Percentiles rank a stretch among this genome's conserved stretches.
phyloP scores from a whole-genome alignment of 495 filamentous ascomycete species.

The Neurospora terricola region DNA sequence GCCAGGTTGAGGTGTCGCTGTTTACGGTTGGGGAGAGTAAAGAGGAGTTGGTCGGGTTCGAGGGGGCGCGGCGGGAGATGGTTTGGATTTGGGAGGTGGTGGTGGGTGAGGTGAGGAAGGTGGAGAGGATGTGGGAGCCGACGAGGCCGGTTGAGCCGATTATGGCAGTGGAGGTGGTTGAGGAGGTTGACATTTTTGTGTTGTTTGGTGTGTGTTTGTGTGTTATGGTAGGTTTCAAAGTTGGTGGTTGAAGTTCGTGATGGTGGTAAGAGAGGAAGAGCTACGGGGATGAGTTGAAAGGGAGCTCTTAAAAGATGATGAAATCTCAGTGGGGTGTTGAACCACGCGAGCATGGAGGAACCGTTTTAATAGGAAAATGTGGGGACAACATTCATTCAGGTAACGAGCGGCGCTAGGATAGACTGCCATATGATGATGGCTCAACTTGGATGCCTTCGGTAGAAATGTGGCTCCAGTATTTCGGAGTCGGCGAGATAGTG shows the following conservation, averaged over 20 bases:
- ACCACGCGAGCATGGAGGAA: neutral
- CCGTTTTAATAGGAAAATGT: neutral
- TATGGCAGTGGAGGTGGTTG: constrained; percentile 27
- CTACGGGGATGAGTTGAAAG: neutral
- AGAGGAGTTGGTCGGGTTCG: constrained; percentile 24
- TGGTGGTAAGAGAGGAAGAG: neutral
- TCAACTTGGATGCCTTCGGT: neutral
- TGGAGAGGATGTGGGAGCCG: constrained; percentile 46
- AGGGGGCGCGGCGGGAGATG: constrained; percentile 45
- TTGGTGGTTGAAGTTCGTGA: neutral
- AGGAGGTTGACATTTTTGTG: neutral
- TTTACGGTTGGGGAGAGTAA: constrained; percentile 42
- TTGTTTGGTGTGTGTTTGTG: neutral
- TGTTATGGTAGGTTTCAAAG: neutral
- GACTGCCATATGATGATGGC: neutral
- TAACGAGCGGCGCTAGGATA: neutral
- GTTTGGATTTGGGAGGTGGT: constrained; percentile 40
- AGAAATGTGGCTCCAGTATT: neutral
- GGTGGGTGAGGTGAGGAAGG: constrained; percentile 37
- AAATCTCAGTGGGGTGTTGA: neutral
- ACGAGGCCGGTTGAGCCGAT: constrained; percentile 49
- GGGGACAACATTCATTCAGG: neutral
- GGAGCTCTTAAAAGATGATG: neutral
- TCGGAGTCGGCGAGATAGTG: neutral
- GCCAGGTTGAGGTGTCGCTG: constrained; percentile 45